Conservation (phyloP, 257 asterid species). For the Lavandula angustifolia region DNA sequence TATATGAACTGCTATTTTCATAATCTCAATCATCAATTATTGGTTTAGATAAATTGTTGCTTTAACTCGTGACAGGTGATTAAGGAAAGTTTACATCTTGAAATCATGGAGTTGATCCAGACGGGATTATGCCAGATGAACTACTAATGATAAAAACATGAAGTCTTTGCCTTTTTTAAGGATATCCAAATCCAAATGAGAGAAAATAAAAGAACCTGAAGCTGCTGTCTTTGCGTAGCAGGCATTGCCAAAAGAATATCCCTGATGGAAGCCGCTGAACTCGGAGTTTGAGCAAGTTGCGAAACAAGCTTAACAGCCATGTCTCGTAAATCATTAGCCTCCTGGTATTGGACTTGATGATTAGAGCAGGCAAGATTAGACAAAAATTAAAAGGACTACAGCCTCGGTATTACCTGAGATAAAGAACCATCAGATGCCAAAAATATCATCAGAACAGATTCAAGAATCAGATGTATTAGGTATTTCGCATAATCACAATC, state of each 20-base stretch:
- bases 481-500: slow-evolving; percentile 62
- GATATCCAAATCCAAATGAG: slow-evolving; percentile 1
- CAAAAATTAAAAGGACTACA: slow-evolving; percentile 21
- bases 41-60: slow-evolving; percentile 2
- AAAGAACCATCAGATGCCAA: slow-evolving; percentile 49
- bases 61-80: background rate
- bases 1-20: background rate
- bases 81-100: background rate
- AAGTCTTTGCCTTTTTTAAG: slow-evolving; percentile 9
- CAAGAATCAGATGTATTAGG: slow-evolving; percentile 70
- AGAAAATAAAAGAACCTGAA: slow-evolving; percentile 66
- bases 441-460: slow-evolving; percentile 72
- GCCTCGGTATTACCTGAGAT: slow-evolving; percentile 59
- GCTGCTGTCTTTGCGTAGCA: slow-evolving; percentile 66
- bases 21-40: background rate
- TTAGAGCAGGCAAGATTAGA: slow-evolving; percentile 30
- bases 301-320: slow-evolving; percentile 71
- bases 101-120: slow-evolving; percentile 22
- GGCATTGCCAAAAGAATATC: slow-evolving; percentile 84
- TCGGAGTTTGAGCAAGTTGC: slow-evolving; percentile 88
- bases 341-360: slow-evolving; percentile 50
- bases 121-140: slow-evolving; percentile 17
- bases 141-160: background rate
- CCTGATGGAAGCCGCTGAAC: slow-evolving; percentile 67
- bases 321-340: slow-evolving; percentile 58